These are phyloP conservation scores for Sugiyamaella qingdaonensis DNA, from an alignment of 805 yeast species.

Conservation along the genomic window DNA sequence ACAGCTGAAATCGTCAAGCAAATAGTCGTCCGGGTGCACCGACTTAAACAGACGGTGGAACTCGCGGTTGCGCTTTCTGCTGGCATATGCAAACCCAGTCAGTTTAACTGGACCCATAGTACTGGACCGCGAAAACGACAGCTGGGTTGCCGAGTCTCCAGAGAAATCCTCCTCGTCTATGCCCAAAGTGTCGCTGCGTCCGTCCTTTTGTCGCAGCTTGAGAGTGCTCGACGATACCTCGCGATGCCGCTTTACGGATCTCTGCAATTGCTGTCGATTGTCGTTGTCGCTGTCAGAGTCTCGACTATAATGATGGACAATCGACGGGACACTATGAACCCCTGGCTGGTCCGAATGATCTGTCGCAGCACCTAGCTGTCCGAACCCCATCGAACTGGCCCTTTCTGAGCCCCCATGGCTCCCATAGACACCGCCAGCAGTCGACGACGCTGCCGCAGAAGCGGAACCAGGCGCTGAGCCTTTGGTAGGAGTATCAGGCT, in stretches of 20 bases:
- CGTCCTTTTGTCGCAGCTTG: not conserved
- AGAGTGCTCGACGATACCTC: not conserved
- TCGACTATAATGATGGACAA: no score
- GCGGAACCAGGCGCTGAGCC: not conserved
- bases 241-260: not conserved
- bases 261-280: not conserved
- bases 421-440: not conserved
- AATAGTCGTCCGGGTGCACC: conserved; percentile 62
- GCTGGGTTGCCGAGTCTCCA: conserved; percentile 2
- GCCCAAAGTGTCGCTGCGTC: not conserved
- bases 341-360: no score
- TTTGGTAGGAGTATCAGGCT: not conserved
- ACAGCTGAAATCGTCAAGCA: conserved; percentile 85
- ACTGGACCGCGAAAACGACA: not conserved
- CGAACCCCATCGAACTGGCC: no score
- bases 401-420: no score
- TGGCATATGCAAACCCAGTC: conserved; percentile 26
- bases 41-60: conserved; percentile 73
- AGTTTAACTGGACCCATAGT: conserved; percentile 2
- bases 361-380: no score
- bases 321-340: no score
- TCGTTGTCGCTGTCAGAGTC: not conserved
- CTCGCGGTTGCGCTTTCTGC: conserved; percentile 54
- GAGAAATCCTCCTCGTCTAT: conserved; percentile 1
- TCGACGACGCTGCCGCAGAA: not conserved